Base-by-base conservation (phyloP, 768 basidiomycete genomes). In the Phallus indusiatus region DNA sequence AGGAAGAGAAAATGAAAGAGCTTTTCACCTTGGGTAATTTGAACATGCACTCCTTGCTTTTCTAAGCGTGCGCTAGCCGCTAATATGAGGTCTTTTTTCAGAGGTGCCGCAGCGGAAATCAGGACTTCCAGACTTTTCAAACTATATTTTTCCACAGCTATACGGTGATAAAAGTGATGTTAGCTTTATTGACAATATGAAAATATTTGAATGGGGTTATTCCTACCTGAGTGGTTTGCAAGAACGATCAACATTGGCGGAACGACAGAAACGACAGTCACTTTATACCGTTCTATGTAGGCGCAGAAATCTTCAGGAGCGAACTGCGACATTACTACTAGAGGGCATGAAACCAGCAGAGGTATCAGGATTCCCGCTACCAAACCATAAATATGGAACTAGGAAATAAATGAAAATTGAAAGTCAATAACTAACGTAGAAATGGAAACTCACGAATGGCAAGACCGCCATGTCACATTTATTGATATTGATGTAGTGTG, bases 161-260 rank as follows among this genome's bases (percentile, higher is more conserved):
- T 28, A 7, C 7, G 4, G 7, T 28, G 28, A 28, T n/a, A 28
- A 28, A 28, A 28, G 28, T 3, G 28, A 2, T 28, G 28, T 28
- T 7, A 28, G 28, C n/a, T 28, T 28, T 28, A 28, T 7, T 28
- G 28, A 7, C 28, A 28, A 28, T 28, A 28, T 28, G 28, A 28
- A 2, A 28, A 28, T 28, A 7, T 3, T 28, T 28, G 28, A 28
- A 3, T 28, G 28, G 28, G 28, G 2, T 28, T 28, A 28, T 28
- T 11, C 81, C 34, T 71, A 81, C 82, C 84, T 10, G 83, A 80
- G 64, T 88, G 85, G 60, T 85, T 81, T 2, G 83, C 73, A 46
- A 96, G 75, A 1, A 82, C 78, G 12, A 95, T 82, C 12, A 93
- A 72, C 18, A 96, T 83, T 0, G 94, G 94, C 1, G 94, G 93